Evolutionary conservation across 1,284 basidiomycete species (phyloP), one percentile per base, ranked within the genome.

Genomic region (Malassezia arunalokei): DNA sequence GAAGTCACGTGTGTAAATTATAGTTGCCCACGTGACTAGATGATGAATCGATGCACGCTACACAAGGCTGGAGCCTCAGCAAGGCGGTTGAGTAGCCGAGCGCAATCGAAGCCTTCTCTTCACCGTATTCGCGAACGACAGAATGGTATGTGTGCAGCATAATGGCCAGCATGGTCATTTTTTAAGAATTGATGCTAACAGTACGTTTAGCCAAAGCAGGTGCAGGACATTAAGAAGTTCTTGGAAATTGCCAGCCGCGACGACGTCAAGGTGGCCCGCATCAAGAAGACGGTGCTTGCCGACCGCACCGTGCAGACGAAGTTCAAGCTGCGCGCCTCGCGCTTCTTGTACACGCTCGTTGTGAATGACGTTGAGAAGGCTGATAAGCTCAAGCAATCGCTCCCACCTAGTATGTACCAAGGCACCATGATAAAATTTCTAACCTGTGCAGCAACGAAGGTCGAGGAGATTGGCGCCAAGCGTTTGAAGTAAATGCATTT

Each of bases 201-300:
- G 28, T 5, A 1, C 7, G 44, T 35, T 29, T 74, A 95, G 92
- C 91, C 92, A 61, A 88, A 94, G 79, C 87, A 96, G 83, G 84
- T 98, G 78, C 81, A 82, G 72, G 92, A 98, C 78, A 96, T 98
- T 81, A 98, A 98, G 81, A 80, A 88, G 76, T 96, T 98, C 81
- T 86, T 98, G 77, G 85, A 89, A 79, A 89, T 92, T 75, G 86
- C 92, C 58, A 83, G 84, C 78, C 83, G 80, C 72, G 79, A 79
- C 77, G 80, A 82, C 75, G 80, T 80, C 66, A 47, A 76, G 91
- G 88, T 87, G 77, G 88, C 86, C 64, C 86, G 89, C 76, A 91
- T 95, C 82, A 95, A 95, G 80, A 91, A 89, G 80, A 85, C 85
- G 58, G 79, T 78, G 78, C 53, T 81, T 80, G 57, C 83, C 80